Evolutionary conservation across 2,329 filamentous ascomycete species (phyloP).

Genomic region (Fusarium ambrosium): DNA sequence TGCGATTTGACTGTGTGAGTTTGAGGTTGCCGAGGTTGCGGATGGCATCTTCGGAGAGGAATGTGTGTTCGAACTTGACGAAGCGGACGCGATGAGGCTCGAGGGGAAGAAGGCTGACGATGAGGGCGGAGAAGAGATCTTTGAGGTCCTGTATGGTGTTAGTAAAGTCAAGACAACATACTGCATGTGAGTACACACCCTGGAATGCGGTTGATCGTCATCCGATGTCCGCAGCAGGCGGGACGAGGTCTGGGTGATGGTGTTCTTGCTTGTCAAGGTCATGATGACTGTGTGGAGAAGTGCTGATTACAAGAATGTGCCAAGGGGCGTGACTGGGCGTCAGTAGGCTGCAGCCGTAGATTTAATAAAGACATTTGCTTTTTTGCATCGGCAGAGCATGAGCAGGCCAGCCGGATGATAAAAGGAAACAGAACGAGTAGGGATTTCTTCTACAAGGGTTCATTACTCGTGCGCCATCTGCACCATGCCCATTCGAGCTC

Average conservation of each 20-base stretch:
- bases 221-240: conserved; percentile 91
- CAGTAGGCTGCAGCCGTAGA: conserved; percentile 10
- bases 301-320: conserved; percentile 18
- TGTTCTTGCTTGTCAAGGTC: conserved; percentile 25
- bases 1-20: conserved; percentile 97
- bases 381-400: conserved; percentile 10
- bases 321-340: conserved; percentile 21
- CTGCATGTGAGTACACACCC: conserved; percentile 69
- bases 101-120: conserved; percentile 89
- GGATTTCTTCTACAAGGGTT: conserved; percentile 7
- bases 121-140: conserved; percentile 93
- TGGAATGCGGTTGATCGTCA: conserved; percentile 94
- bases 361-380: conserved; percentile 2
- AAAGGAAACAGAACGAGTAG: conserved; percentile 23
- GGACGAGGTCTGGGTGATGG: conserved; percentile 82
- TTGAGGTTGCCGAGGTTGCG: conserved; percentile 97
- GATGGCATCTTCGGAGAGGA: conserved; percentile 96
- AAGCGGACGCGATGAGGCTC: conserved; percentile 90
- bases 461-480: conserved; percentile 35
- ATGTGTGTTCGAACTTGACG: conserved; percentile 91
- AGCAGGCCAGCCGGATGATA: conserved; percentile 20
- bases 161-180: not conserved
- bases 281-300: conserved; percentile 18
- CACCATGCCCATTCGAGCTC: conserved; percentile 21
- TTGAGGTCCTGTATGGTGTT: conserved; percentile 82